Percentiles rank a stretch among this genome's conserved stretches.
Conservation (phyloP, 208 protist genomes). For the Leishmania amazonensis region DNA sequence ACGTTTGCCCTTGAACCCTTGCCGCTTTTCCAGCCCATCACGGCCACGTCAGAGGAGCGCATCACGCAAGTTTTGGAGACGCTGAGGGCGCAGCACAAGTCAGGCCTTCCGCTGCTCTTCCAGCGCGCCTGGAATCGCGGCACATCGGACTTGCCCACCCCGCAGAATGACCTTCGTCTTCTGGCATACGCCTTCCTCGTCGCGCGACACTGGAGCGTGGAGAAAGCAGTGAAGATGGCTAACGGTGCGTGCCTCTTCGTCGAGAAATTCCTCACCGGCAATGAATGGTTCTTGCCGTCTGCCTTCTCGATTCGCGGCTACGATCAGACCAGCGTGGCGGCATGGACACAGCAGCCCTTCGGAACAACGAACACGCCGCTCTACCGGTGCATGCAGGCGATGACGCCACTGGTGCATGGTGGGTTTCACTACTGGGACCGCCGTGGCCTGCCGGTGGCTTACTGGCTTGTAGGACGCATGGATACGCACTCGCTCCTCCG, state of each 20-base stretch:
- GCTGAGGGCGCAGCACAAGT: constrained; percentile 33
- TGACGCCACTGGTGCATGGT: constrained; percentile 31
- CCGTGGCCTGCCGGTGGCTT: constrained; percentile 46
- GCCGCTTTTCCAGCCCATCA: constrained; percentile 45
- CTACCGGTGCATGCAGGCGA: constrained; percentile 39
- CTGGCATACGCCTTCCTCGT: constrained; percentile 64
- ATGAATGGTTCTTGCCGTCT: constrained; percentile 39
- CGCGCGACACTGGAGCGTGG: constrained; percentile 60
- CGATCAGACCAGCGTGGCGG: constrained; percentile 35
- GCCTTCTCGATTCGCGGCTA: constrained; percentile 63
- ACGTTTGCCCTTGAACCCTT: constrained; percentile 12
- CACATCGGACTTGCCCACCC: constrained; percentile 31
- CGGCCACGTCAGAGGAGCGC: constrained; percentile 48
- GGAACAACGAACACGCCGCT: constrained; percentile 14
- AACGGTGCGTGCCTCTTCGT: constrained; percentile 37
- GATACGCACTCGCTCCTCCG: constrained; percentile 38
- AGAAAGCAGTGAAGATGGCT: constrained; percentile 63
- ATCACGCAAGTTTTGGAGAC: constrained; percentile 50
- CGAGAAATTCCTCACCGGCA: constrained; percentile 35
- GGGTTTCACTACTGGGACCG: constrained; percentile 70
- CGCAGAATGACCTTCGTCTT: constrained; percentile 44
- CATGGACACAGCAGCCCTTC: constrained; percentile 1
- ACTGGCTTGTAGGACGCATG: constrained; percentile 45
- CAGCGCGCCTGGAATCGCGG: constrained; percentile 22
- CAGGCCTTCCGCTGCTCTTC: constrained; percentile 17